These are phyloP conservation scores for Amyloporia xantha DNA, from an alignment of 768 basidiomycete genomes.

Conservation along the genomic window DNA sequence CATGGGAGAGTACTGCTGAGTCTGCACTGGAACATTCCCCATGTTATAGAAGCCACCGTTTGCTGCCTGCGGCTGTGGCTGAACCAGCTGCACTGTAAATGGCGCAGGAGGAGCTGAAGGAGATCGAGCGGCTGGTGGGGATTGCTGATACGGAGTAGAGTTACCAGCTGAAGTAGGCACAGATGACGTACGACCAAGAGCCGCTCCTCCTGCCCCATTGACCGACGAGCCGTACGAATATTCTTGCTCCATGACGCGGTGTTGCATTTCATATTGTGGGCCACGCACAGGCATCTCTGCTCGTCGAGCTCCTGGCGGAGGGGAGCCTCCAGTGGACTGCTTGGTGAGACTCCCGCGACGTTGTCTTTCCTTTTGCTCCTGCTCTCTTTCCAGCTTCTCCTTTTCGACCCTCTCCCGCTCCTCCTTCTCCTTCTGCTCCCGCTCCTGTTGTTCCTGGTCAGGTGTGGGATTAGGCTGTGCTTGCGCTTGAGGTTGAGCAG, in stretches of 20 bases:
- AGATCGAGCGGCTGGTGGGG: constrained; percentile 4
- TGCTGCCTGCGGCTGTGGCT: constrained; percentile 29
- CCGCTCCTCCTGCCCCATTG: constrained; percentile 4
- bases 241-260: constrained; percentile 88
- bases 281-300: constrained; percentile 86
- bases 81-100: constrained; percentile 20
- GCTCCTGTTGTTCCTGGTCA: constrained; percentile 27
- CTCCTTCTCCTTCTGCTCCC: constrained; percentile 33
- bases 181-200: constrained; percentile 15
- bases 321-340: constrained; percentile 38
- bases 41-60: constrained; percentile 23
- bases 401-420: constrained; percentile 31
- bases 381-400: constrained; percentile 24
- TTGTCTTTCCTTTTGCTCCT: constrained; percentile 36
- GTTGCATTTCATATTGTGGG: constrained; percentile 92
- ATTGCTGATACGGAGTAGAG: not conserved
- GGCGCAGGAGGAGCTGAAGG: constrained; percentile 9
- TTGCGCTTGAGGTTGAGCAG: constrained; percentile 9
- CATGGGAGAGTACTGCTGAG: constrained; percentile 19
- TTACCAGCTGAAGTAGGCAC: constrained; percentile 16
- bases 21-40: constrained; percentile 28
- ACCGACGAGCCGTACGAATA: constrained; percentile 35
- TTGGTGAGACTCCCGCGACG: constrained; percentile 63
- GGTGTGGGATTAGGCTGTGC: constrained; percentile 19
- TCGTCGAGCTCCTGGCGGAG: constrained; percentile 44